These are phyloP conservation scores for Trametes sanguinea DNA, from an alignment of 768 basidiomycete species.

Conservation along the genomic window DNA sequence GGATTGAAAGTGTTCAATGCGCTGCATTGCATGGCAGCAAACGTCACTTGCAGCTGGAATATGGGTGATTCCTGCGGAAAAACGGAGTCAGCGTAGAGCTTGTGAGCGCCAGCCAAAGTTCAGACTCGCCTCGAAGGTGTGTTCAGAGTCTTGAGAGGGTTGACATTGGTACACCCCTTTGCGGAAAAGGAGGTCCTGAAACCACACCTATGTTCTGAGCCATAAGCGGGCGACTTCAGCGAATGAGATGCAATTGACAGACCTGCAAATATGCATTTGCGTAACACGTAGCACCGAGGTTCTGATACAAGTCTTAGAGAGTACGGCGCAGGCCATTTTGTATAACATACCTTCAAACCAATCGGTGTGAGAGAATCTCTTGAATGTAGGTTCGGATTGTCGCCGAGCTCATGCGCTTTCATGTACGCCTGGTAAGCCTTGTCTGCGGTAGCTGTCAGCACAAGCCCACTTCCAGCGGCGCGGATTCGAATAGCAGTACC, in stretches of 20 bases:
- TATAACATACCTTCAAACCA: conserved; percentile 65
- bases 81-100: too few relatives aligned
- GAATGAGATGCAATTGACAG: conserved; percentile 15
- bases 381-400: conserved; percentile 52
- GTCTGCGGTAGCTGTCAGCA: conserved; percentile 38
- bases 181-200: conserved; percentile 80
- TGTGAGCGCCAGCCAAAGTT: conserved; percentile 8
- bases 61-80: conserved; percentile 67
- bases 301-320: conserved; percentile 46
- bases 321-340: background rate
- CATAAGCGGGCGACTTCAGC: background rate
- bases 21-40: conserved; percentile 83
- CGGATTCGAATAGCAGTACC: conserved; percentile 42
- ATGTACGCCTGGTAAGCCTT: conserved; percentile 52
- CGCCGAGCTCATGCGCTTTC: conserved; percentile 52
- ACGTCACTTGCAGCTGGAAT: conserved; percentile 76
- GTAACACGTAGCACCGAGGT: conserved; percentile 96
- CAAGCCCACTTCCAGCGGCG: conserved; percentile 1
- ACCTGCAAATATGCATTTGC: conserved; percentile 95
- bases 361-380: conserved; percentile 64
- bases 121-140: conserved; percentile 41
- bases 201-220: conserved; percentile 76
- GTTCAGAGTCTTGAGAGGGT: conserved; percentile 51
- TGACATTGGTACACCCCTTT: conserved; percentile 80
- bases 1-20: conserved; percentile 79